Percentiles rank a stretch among this genome's conserved stretches.
Conservation (phyloP, 371 early-diverging fungal genomes). For the Rhizopus microsporus region DNA sequence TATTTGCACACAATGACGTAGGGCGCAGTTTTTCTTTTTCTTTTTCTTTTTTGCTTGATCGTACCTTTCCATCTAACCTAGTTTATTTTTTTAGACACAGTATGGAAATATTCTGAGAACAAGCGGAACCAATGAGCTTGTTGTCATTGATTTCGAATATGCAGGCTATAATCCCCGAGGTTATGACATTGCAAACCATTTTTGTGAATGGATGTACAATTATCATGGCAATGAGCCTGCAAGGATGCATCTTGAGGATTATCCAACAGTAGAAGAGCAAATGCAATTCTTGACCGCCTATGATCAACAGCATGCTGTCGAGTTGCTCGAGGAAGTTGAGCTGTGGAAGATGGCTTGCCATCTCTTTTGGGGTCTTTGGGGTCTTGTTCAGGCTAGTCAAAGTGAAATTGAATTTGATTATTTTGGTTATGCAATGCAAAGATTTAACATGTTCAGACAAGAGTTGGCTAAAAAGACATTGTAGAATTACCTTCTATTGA, state of each 20-base stretch:
- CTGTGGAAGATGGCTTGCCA: slow-evolving; percentile 68
- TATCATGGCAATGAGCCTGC: slow-evolving; percentile 68
- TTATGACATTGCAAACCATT: slow-evolving; percentile 88
- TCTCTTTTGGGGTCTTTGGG: slow-evolving; percentile 85
- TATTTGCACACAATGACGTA: slow-evolving; percentile 88
- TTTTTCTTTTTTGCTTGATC: background rate
- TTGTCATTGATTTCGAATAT: slow-evolving; percentile 79
- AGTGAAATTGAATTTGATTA: slow-evolving; percentile 88
- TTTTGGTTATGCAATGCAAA: slow-evolving; percentile 66
- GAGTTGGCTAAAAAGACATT: background rate
- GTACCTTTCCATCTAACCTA: slow-evolving; percentile 2
- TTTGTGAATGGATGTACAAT: slow-evolving; percentile 88
- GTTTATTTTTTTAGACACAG: slow-evolving; percentile 20
- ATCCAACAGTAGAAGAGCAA: slow-evolving; percentile 65
- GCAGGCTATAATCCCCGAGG: slow-evolving; percentile 84
- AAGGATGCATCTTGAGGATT: slow-evolving; percentile 41
- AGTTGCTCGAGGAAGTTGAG: slow-evolving; percentile 36
- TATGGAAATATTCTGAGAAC: slow-evolving; percentile 41
- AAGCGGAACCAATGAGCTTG: slow-evolving; percentile 28
- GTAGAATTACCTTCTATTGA: no score
- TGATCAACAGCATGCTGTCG: slow-evolving; percentile 18
- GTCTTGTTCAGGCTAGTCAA: slow-evolving; percentile 74
- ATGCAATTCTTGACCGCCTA: slow-evolving; percentile 67
- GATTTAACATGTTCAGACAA: slow-evolving; percentile 48
- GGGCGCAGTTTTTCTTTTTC: slow-evolving; percentile 16